Evolutionary conservation across 2,329 filamentous ascomycete genomes (phyloP).

Genomic region (Alternaria sp.): DNA sequence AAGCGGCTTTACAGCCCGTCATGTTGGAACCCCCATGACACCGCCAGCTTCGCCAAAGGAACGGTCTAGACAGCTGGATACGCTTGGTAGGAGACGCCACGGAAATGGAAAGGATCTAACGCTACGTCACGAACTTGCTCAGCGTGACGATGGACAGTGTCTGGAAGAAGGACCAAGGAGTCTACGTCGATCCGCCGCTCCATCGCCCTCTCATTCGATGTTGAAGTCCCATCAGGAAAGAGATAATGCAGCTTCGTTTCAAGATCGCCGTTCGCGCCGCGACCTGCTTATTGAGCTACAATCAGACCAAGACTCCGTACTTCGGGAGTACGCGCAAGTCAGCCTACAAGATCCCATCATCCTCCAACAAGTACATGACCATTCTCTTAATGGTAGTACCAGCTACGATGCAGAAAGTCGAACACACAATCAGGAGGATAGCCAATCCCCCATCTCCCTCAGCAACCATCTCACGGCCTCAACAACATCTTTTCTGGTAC

Average conservation of each 20-base stretch:
- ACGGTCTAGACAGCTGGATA: background rate
- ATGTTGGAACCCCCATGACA: background rate
- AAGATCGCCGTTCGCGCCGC: background rate
- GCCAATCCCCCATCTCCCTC: background rate
- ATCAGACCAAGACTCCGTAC: constrained; percentile 9
- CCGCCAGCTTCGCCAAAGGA: background rate
- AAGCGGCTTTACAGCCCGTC: background rate
- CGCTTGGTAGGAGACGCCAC: background rate
- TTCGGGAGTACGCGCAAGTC: constrained; percentile 8
- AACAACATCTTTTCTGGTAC: background rate
- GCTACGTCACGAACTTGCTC: background rate
- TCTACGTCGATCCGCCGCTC: background rate
- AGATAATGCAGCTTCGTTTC: background rate
- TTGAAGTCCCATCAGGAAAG: background rate
- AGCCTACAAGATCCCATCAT: background rate
- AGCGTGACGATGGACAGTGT: background rate
- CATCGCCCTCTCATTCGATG: constrained; percentile 3
- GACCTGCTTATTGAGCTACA: constrained; percentile 9
- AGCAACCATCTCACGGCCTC: background rate
- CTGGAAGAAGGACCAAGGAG: background rate
- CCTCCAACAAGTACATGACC: background rate
- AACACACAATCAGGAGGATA: background rate
- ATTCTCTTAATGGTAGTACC: background rate
- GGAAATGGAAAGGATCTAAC: background rate
- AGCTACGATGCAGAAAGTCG: background rate